These are phyloP conservation scores for Aspergillus pseudoviridinutans DNA, from an alignment of 2,329 filamentous ascomycete species.

Conservation along the genomic window DNA sequence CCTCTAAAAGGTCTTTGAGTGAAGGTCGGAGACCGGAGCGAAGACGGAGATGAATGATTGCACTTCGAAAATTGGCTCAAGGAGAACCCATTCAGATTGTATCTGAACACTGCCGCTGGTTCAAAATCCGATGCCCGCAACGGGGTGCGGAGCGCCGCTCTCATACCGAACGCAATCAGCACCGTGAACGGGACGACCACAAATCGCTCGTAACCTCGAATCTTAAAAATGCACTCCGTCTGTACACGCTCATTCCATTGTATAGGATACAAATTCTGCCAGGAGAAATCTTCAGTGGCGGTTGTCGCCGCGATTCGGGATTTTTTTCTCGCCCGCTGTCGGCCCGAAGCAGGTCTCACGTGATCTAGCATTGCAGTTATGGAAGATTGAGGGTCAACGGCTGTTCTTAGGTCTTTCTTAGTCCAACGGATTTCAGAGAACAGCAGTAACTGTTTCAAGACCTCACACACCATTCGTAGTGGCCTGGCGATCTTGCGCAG, in stretches of 20 bases:
- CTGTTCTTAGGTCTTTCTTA: neutral
- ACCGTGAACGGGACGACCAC: neutral
- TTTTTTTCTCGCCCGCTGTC: conserved; percentile 7
- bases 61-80: conserved; percentile 5
- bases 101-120: conserved; percentile 26
- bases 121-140: conserved; percentile 29
- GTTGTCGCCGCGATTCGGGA: conserved; percentile 24
- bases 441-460: neutral
- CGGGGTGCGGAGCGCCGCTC: conserved; percentile 28
- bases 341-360: neutral
- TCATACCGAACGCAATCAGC: conserved; percentile 26
- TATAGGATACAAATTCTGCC: conserved; percentile 7
- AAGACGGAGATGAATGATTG: neutral
- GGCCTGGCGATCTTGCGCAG: neutral
- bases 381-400: neutral
- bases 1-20: neutral
- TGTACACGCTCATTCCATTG: conserved; percentile 3
- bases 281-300: conserved; percentile 18
- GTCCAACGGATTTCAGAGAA: neutral
- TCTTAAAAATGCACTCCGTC: neutral
- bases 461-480: neutral
- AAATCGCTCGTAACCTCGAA: neutral
- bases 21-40: neutral
- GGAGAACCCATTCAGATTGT: conserved; percentile 16
- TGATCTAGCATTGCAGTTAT: neutral